Evolutionary conservation across 306 rosid genomes (phyloP), one percentile per base, ranked within the genome.

Genomic region (Malus sieversii): DNA sequence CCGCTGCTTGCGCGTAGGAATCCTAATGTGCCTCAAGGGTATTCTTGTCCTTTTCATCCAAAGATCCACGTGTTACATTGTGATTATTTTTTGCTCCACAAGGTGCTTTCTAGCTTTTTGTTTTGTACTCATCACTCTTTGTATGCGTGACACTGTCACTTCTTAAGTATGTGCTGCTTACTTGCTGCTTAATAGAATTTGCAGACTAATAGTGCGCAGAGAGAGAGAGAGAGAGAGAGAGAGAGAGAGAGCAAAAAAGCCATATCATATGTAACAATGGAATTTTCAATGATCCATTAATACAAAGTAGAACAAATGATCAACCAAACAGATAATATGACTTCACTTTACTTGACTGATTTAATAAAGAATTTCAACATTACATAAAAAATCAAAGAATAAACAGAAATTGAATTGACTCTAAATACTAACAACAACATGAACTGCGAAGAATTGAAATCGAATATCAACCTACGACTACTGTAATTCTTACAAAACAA

Each of bases 341-440:
- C 72, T 67, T 59, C 7, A 73, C 75, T 42, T 8, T 20, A 71
- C 72, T 67, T 59, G 16, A 67, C 75, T 42, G 29, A 27, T 57
- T 42, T 73, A 60, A 73, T 68, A 82, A 87, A 78, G 87, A 87
- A 86, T 82, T 75, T 83, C 78, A 78, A 55, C 75, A 51, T 33
- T 83, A 83, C 86, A 84, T 64, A 85, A 89, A 85, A 88, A 87
- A 89, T 82, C 16, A 88, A 88, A 78, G 85, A 86, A 88, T 83
- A 79, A 84, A 16, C 58, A 83, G 72, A 75, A 84, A 58, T 5
- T 51, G 20, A 22, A 72, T 44, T 73, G 89, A 84, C 85, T 76
- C 79, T 66, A 75, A 78, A 78, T 22, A 35, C 51, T 71, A 75
- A 55, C 29, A 46, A 70, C 78, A 70, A 75, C 72, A 69, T 75